These are phyloP conservation scores for Rhizopogon sp. DNA, from an alignment of 768 basidiomycete species.

Conservation along the genomic window DNA sequence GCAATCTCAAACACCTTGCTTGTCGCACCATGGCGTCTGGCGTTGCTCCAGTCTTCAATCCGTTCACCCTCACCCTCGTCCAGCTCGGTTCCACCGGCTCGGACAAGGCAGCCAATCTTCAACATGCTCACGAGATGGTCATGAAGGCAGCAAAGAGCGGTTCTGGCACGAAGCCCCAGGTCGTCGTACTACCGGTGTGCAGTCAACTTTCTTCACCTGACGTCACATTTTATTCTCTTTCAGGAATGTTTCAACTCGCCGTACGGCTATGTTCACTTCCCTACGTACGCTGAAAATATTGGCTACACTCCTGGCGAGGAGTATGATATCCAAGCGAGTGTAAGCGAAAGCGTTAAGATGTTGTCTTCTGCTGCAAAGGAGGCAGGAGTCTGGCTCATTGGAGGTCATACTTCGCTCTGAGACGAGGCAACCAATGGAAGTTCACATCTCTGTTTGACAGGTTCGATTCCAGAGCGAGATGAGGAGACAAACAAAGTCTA, in stretches of 20 bases:
- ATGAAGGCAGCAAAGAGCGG: conserved; percentile 51
- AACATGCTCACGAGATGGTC: conserved; percentile 78
- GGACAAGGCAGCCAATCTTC: conserved; percentile 75
- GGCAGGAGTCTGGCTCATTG: conserved; percentile 83
- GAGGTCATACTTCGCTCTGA: conserved; percentile 49
- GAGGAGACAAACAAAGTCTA: conserved; percentile 60
- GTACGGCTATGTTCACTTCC: conserved; percentile 77
- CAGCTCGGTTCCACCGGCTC: conserved; percentile 76
- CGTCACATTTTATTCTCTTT: conserved; percentile 1
- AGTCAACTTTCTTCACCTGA: not conserved
- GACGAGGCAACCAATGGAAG: not conserved
- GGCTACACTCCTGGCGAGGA: conserved; percentile 50
- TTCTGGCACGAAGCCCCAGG: conserved; percentile 51
- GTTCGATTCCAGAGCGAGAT: conserved; percentile 90
- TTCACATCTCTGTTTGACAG: conserved; percentile 35
- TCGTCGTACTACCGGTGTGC: conserved; percentile 82
- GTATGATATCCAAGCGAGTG: conserved; percentile 50
- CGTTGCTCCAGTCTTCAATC: conserved; percentile 43
- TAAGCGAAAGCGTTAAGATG: conserved; percentile 77
- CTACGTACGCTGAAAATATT: conserved; percentile 78
- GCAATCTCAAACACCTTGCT: not conserved
- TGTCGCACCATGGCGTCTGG: conserved; percentile 21
- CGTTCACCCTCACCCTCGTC: conserved; percentile 83
- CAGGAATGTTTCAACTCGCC: conserved; percentile 91
- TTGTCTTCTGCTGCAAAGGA: conserved; percentile 79